These are phyloP conservation scores for Ceratocystis variospora DNA, from an alignment of 2,329 filamentous ascomycete genomes.

Conservation along the genomic window DNA sequence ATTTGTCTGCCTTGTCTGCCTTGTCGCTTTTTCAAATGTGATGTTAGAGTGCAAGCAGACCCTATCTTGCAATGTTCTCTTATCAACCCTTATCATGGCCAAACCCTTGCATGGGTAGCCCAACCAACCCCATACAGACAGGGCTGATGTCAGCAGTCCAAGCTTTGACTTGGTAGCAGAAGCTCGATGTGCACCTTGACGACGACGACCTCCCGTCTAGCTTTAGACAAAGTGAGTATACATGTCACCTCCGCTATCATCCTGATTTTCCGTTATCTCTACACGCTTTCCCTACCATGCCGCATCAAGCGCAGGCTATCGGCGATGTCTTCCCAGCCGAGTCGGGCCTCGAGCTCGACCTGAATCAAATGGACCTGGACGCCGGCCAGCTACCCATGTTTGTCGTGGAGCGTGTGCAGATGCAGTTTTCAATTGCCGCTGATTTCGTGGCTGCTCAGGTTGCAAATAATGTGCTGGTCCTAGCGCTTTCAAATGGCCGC, in stretches of 20 bases:
- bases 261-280: neutral
- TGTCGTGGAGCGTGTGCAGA: constrained; percentile 79
- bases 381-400: constrained; percentile 73
- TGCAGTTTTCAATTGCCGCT: constrained; percentile 86
- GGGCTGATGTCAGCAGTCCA: neutral
- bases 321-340: constrained; percentile 54
- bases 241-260: neutral
- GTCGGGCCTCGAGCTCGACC: constrained; percentile 39
- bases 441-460: constrained; percentile 95
- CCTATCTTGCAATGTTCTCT: neutral
- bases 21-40: neutral
- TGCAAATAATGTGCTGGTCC: constrained; percentile 87
- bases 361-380: constrained; percentile 33
- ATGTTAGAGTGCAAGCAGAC: neutral
- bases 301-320: constrained; percentile 46
- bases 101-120: neutral
- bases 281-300: constrained; percentile 36
- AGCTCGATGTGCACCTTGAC: neutral
- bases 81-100: neutral
- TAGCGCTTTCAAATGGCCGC: constrained; percentile 81
- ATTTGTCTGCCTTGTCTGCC: neutral
- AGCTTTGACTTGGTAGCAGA: neutral
- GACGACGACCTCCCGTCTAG: neutral
- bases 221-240: neutral
- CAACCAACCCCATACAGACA: neutral